Base-by-base conservation (phyloP, 768 basidiomycete genomes). In the Inosperma sp. region DNA sequence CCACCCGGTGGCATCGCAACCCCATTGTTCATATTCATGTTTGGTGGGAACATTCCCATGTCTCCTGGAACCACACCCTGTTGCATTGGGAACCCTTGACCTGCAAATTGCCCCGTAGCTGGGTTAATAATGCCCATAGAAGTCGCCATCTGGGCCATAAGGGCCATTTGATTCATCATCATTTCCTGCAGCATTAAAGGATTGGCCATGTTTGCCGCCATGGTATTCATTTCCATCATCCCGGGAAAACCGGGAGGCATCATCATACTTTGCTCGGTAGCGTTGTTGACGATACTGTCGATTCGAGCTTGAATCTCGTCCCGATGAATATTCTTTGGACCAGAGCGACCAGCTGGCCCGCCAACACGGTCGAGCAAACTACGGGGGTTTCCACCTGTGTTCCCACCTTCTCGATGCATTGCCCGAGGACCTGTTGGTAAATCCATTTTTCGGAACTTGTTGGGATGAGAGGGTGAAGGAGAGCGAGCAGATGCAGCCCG, bases 111-210 rank as follows among this genome's bases (percentile, higher is more conserved):
- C 7, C 76, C 81, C 8, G 76, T 72, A 19, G 69, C 62, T 10
- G 83, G 79, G 58, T 79, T 81, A 56, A 88, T 75, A 65, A 91
- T 84, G 23, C 84, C 88, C 80, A 92, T 86, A 29, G 81, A 83
- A 25, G 82, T 77, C 34, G 88, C 88, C 83, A 95, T 88, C 69
- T 93, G 91, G 49, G 87, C 83, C 93, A 94, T 93, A 61, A 94
- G 76, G 22, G 89, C 86, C 87, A 91, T 90, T 64, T 93, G 86
- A 65, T 80, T 88, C 80, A 88, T 84, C 82, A 93, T 84, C 78
- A 93, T 85, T 64, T 91, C 91, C 67, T 93, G 92, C 58, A 94
- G 67, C 68, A 86, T 69, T 53, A 88, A 56, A 33, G 86, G 84
- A 59, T 84, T 89, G 39, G 77, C 68, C 72, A 80, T 80, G 50